Conservation (phyloP, 352 stramenopile species). For the Phytophthora kernoviae region DNA sequence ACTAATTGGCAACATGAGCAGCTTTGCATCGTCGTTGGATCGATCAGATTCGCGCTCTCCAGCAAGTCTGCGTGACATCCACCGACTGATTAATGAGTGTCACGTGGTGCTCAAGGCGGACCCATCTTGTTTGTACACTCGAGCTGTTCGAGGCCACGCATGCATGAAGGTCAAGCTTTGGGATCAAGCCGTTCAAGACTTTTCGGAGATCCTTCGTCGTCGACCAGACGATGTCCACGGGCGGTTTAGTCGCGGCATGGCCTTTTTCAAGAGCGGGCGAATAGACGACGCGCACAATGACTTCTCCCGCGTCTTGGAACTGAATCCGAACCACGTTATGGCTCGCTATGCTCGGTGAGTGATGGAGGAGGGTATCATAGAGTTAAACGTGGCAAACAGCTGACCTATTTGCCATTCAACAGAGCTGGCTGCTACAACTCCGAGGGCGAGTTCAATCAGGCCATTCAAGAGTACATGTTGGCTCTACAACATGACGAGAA, state of each 20-base stretch:
- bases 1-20: slow-evolving; percentile 2
- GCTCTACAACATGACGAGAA: slow-evolving; percentile 70
- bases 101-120: slow-evolving; percentile 43
- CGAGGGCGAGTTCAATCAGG: slow-evolving; percentile 68
- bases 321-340: slow-evolving; percentile 82
- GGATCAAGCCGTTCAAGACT: slow-evolving; percentile 57
- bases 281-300: slow-evolving; percentile 65
- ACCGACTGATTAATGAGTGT: slow-evolving; percentile 63
- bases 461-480: slow-evolving; percentile 80
- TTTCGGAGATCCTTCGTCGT: slow-evolving; percentile 49
- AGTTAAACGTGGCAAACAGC: not conserved
- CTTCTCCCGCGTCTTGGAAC: slow-evolving; percentile 64
- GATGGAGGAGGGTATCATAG: not conserved
- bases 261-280: slow-evolving; percentile 56
- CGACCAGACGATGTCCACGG: slow-evolving; percentile 65
- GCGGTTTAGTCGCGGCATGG: slow-evolving; percentile 78
- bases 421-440: slow-evolving; percentile 77
- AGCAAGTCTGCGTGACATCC: slow-evolving; percentile 49
- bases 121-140: slow-evolving; percentile 61
- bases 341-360: slow-evolving; percentile 64
- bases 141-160: slow-evolving; percentile 63
- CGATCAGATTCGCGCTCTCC: slow-evolving; percentile 13
- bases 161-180: slow-evolving; percentile 79
- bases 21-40: not conserved
- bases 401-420: not conserved